These are phyloP conservation scores for Quercus lobata DNA, from an alignment of 331 rosid genomes.

Conservation along the genomic window DNA sequence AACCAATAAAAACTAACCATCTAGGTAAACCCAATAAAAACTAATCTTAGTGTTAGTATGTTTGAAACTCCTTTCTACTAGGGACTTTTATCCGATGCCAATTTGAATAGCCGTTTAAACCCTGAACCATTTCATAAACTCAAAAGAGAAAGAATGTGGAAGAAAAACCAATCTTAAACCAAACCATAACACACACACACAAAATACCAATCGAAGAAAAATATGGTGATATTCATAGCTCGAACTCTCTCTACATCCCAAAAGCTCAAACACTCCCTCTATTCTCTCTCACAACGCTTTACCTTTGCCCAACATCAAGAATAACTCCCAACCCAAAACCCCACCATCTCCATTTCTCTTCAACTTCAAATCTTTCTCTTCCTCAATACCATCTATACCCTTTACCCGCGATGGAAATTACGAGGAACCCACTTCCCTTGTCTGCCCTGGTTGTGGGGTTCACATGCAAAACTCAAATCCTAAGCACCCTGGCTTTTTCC, in stretches of 20 bases:
- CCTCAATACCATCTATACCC: slow-evolving; percentile 24
- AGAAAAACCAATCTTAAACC: too few species aligned
- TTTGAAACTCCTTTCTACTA: too few species aligned
- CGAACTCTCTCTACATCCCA: slow-evolving; percentile 19
- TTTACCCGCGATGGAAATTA: slow-evolving; percentile 79
- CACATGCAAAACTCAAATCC: slow-evolving; percentile 68
- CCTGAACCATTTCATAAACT: background rate
- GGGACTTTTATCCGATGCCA: too few species aligned
- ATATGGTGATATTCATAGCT: background rate
- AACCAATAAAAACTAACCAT: too few species aligned
- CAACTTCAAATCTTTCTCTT: background rate
- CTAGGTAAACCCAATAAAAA: too few species aligned
- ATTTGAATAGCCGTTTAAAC: background rate
- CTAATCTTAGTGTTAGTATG: too few species aligned
- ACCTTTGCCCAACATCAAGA: background rate
- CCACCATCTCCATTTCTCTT: background rate
- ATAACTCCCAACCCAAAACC: background rate
- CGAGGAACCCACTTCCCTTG: slow-evolving; percentile 46
- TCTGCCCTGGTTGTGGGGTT: slow-evolving; percentile 92
- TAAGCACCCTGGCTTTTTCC: slow-evolving; percentile 75
- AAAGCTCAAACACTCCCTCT: slow-evolving; percentile 21
- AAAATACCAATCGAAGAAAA: too few species aligned
- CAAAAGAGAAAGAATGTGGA: too few species aligned
- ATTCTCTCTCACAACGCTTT: too few species aligned
- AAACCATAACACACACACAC: too few species aligned